Evolutionary conservation across 345 rosid species (phyloP).

Genomic region (Linum usitatissimum): DNA sequence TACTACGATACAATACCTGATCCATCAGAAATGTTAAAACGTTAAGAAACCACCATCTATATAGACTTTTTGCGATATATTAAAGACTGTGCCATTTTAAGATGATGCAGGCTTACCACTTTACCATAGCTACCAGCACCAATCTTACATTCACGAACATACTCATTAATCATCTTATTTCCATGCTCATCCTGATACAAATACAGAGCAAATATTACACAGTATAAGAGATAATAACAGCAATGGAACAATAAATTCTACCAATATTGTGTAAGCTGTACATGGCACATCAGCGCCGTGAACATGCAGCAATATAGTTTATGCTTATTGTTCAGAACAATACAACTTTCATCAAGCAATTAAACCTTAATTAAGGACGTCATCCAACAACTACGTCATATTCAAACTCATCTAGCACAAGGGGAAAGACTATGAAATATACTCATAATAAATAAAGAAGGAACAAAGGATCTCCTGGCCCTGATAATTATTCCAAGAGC

Average conservation of each 20-base stretch:
- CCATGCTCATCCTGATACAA: constrained; percentile 82
- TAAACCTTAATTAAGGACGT: background rate
- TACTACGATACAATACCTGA: constrained; percentile 80
- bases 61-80: constrained; percentile 5
- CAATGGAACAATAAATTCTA: constrained; percentile 2
- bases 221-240: background rate
- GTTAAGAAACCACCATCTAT: constrained; percentile 2
- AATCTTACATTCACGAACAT: constrained; percentile 69
- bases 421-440: background rate
- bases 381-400: background rate
- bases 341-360: background rate
- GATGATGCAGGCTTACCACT: constrained; percentile 57
- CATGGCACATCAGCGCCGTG: background rate
- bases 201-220: background rate
- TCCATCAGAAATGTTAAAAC: constrained; percentile 15
- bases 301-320: background rate
- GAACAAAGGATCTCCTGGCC: background rate
- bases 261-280: background rate
- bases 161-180: constrained; percentile 76
- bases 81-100: constrained; percentile 4
- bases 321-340: background rate
- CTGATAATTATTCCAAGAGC: background rate
- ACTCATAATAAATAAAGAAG: background rate
- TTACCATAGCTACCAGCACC: constrained; percentile 99
- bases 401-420: background rate